Conservation (phyloP, 2,329 filamentous ascomycete genomes). For the Lasiodiplodia citricola region DNA sequence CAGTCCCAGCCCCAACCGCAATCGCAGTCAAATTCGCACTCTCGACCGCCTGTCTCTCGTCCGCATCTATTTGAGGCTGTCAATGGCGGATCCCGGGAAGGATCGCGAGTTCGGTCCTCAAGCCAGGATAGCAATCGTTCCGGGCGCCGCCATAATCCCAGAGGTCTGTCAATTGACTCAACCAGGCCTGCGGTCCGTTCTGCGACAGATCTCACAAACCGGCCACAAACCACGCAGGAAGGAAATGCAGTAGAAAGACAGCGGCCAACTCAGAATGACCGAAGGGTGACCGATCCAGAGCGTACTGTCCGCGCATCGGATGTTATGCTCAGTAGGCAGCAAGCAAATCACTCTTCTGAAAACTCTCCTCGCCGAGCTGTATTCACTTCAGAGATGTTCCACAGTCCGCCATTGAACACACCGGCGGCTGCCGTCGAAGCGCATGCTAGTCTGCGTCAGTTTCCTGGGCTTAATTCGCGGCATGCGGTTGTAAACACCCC, state of each 20-base stretch:
- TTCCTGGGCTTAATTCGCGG: neutral
- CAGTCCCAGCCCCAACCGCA: neutral
- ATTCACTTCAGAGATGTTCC: constrained; percentile 30
- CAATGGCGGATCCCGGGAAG: constrained; percentile 37
- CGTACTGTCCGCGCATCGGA: constrained; percentile 27
- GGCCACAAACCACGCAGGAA: constrained; percentile 38
- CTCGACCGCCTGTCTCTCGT: constrained; percentile 51
- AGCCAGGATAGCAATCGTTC: constrained; percentile 52
- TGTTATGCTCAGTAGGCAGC: constrained; percentile 6
- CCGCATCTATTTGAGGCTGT: constrained; percentile 53
- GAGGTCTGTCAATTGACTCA: constrained; percentile 33
- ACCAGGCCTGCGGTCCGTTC: constrained; percentile 62
- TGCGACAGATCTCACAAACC: constrained; percentile 65
- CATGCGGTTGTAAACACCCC: constrained; percentile 32
- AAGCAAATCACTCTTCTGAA: constrained; percentile 32
- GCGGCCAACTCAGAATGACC: constrained; percentile 49
- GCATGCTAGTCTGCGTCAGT: constrained; percentile 14
- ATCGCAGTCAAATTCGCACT: constrained; percentile 1
- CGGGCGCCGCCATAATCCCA: constrained; percentile 39
- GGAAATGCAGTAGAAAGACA: constrained; percentile 32
- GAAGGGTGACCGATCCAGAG: constrained; percentile 49
- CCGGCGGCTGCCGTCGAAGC: constrained; percentile 12
- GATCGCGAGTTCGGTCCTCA: constrained; percentile 50
- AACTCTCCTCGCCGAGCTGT: constrained; percentile 37
- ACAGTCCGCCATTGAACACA: constrained; percentile 14